Base-by-base conservation (phyloP, 1,284 basidiomycete genomes). In the Apiotrichum siamense region DNA sequence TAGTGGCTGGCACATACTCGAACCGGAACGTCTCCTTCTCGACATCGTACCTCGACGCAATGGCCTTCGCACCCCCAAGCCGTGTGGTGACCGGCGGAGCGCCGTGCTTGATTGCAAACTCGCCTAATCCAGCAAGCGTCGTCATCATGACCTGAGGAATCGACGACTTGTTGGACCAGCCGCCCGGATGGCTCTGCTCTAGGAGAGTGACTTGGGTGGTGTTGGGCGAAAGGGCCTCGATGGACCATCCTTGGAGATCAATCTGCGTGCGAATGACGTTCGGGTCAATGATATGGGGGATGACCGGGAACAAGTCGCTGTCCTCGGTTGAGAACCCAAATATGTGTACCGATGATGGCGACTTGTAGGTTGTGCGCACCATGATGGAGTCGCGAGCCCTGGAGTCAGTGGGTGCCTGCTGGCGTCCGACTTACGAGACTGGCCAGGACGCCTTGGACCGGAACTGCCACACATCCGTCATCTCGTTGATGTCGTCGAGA, bases 281-380 rank as follows among this genome's bases (percentile, higher is more conserved):
- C 0, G 85, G 80, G 31, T 74, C 73, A 31, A 87, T 83, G 0
- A 76, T 75, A 0, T 83, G 78, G 12, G 88, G 87, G 51, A 89
- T 83, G 42, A 80, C 79, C 0, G 89, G 85, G 72, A 97, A 96
- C 15, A 94, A 79, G 47, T 85, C 83, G 48, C 82, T 81, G 65
- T 97, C 89, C 64, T 96, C 89, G 0, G 85, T 87, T 3, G 94
- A 97, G 73, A 97, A 97, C 1, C 88, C 85, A 70, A 98, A 97
- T 29, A 97, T 84, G 67, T 99, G 96, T 11, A 97, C 87, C 0
- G 92, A 89, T 0, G 85, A 87, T 0, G 92, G 91, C 0, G 93
- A 96, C 74, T 97, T 97, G 79, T 98, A 98, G 2, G 93, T 87
- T 0, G 96, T 98, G 69, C 89, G 89, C 7, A 98, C 81, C 24